These are phyloP conservation scores for Serendipita sp. DNA, from an alignment of 1,284 basidiomycete genomes.

Conservation along the genomic window DNA sequence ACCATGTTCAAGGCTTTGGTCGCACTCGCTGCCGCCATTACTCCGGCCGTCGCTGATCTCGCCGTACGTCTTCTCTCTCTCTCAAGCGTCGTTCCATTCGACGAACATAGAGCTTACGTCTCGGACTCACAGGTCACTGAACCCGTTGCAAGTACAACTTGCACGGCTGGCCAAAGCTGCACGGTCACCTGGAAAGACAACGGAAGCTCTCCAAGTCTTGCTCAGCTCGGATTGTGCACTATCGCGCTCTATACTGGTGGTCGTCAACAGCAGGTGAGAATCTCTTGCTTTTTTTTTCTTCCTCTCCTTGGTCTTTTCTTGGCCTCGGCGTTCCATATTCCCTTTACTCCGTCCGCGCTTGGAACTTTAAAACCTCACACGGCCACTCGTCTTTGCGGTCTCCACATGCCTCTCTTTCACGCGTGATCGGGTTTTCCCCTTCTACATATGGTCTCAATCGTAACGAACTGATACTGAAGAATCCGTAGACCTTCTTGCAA, in stretches of 20 bases:
- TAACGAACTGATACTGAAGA: not conserved
- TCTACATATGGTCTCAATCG: not conserved
- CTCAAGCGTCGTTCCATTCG: not conserved
- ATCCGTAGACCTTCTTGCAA: constrained; percentile 48
- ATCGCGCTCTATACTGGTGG: constrained; percentile 62
- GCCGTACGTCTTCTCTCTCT: constrained; percentile 32
- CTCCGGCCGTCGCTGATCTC: constrained; percentile 41
- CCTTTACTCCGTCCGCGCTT: not conserved
- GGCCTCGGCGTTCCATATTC: not conserved
- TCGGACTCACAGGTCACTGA: constrained; percentile 35
- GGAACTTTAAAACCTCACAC: not conserved
- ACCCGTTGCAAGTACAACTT: constrained; percentile 39
- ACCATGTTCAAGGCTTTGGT: constrained; percentile 24
- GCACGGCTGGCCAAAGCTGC: constrained; percentile 42
- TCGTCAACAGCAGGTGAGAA: constrained; percentile 39
- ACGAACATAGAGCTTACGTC: constrained; percentile 7
- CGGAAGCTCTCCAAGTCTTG: constrained; percentile 37
- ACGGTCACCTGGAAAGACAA: constrained; percentile 60
- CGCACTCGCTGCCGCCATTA: constrained; percentile 34
- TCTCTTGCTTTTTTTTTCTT: constrained; percentile 5
- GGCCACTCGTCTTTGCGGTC: not conserved
- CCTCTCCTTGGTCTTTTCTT: not conserved
- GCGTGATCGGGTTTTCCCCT: not conserved
- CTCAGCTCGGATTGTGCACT: constrained; percentile 41
- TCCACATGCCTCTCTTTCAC: not conserved